Base-by-base conservation (phyloP, 108 stramenopile species). In the Nitzschia sp. region DNA sequence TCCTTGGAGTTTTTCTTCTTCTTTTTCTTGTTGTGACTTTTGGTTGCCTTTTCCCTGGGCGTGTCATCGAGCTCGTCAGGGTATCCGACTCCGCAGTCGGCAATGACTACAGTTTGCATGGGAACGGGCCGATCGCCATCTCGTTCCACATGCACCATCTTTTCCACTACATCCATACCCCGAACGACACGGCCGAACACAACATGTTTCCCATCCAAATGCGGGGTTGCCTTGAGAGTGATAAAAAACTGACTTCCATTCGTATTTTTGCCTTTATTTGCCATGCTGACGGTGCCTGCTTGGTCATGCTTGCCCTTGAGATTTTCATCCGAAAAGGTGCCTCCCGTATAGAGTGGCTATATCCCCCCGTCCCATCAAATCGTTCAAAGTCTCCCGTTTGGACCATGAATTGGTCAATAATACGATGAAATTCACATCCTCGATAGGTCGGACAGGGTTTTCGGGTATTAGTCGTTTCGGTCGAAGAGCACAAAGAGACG, bases 231-330 rank as follows among this genome's bases (percentile, higher is more conserved):
- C 2, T 72, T 75, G 29, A 88, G 60, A 8, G 90, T 92, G 25
- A 96, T 81, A 47, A 75, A 75, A 63, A 96, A 94, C 61, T 94
- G 93, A 25, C 83, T 85, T 15, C 89, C 87, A 71, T 93, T 93
- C 0, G 93, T 92, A 76, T 92, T 68, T 48, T 81, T 88, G 11
- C 88, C 85, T 21, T 58, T n/a, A 71, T 96, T 96, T 53, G 92
- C 91, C 91, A 93, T 94, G 53, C 87, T 89, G 15, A 96, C 72
- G 41, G 85, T 58, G 6, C 91, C 90, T 46, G 78, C 81, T 15
- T 63, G 45, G 55, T 80, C 68, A 71, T 93, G 91, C 31, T 77
- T 74, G 27, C 78, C 55, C 31, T 66, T 25, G 50, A 94, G 93
- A 54, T 85, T 76, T 74, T 95, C 93, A 68, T 95, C 91, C 9